These are phyloP conservation scores for Gracilaria gracilis DNA, from an alignment of 23 red algal genomes.

Conservation along the genomic window DNA sequence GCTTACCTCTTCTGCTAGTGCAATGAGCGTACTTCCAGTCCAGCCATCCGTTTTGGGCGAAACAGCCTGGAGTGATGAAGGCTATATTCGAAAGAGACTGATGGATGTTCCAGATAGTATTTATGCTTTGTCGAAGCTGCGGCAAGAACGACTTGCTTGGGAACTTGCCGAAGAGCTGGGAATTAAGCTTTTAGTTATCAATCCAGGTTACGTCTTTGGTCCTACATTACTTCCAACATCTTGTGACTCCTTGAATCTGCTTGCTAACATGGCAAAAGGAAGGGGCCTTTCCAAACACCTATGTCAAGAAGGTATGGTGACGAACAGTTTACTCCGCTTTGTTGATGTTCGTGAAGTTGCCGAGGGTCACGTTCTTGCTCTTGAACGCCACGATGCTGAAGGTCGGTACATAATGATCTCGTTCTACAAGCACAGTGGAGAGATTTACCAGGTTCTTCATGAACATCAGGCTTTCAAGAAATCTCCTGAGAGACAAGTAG, in stretches of 20 bases:
- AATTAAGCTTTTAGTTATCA: slow-evolving; percentile 51
- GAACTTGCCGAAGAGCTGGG: slow-evolving; percentile 14
- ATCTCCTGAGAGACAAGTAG: background rate
- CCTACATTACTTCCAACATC: slow-evolving; percentile 24
- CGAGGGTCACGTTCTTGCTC: slow-evolving; percentile 46
- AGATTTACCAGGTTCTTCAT: slow-evolving; percentile 21
- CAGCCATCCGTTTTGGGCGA: slow-evolving; percentile 7
- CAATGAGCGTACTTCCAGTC: slow-evolving; percentile 12
- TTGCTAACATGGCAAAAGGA: slow-evolving; percentile 10
- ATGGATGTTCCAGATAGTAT: background rate
- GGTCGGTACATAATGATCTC: slow-evolving; percentile 43
- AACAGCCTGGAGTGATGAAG: slow-evolving; percentile 45
- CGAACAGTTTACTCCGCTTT: slow-evolving; percentile 23
- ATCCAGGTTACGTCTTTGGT: slow-evolving; percentile 27
- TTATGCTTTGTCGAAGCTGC: slow-evolving; percentile 17
- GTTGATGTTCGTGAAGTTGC: slow-evolving; percentile 52
- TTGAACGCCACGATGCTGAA: slow-evolving; percentile 24
- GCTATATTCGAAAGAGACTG: background rate
- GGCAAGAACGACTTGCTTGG: slow-evolving; percentile 43
- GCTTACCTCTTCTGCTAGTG: slow-evolving; percentile 41
- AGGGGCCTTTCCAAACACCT: background rate
- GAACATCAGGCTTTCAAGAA: slow-evolving; percentile 16
- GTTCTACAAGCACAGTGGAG: slow-evolving; percentile 27
- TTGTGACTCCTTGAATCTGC: slow-evolving; percentile 7
- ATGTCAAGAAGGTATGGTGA: slow-evolving; percentile 25